Evolutionary conservation across 106 monocot genomes (phyloP).

Genomic region (Dendrobium huoshanense): DNA sequence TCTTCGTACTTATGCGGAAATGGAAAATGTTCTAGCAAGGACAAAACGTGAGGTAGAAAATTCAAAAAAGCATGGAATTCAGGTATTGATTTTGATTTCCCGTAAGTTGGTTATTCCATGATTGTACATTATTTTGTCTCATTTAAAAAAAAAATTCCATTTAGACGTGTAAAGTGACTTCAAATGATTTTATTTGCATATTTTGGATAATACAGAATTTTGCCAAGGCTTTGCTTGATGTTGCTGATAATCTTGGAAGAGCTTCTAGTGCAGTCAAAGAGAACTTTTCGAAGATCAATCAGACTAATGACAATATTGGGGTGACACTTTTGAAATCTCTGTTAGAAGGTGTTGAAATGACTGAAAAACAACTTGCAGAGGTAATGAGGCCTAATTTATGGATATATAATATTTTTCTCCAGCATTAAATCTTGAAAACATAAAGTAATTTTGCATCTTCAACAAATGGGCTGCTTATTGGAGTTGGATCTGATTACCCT

Average conservation of each 20-base stretch:
- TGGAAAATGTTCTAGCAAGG: constrained; percentile 70
- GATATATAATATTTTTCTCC: too few species aligned
- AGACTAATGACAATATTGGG: constrained; percentile 45
- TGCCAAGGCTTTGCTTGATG: constrained; percentile 86
- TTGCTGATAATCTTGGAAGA: constrained; percentile 92
- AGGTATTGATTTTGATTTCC: constrained; percentile 23
- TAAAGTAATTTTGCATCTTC: too few species aligned
- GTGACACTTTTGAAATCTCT: constrained; percentile 71
- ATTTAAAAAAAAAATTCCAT: background rate
- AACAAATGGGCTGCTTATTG: too few species aligned
- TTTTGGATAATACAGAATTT: constrained; percentile 43
- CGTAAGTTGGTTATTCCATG: background rate
- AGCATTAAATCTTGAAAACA: too few species aligned
- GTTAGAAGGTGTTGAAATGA: constrained; percentile 96
- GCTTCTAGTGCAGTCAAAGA: constrained; percentile 88
- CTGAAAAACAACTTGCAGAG: constrained; percentile 86
- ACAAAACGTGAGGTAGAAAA: constrained; percentile 83
- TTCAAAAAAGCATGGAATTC: constrained; percentile 81
- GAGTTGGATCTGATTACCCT: too few species aligned
- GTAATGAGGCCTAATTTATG: constrained; percentile 19
- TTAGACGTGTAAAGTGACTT: background rate
- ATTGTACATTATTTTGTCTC: background rate
- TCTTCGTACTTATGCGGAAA: constrained; percentile 82
- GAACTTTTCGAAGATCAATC: constrained; percentile 80
- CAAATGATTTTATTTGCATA: background rate